Evolutionary conservation across 768 basidiomycete genomes (phyloP).

Genomic region (Nidula microcarpa): DNA sequence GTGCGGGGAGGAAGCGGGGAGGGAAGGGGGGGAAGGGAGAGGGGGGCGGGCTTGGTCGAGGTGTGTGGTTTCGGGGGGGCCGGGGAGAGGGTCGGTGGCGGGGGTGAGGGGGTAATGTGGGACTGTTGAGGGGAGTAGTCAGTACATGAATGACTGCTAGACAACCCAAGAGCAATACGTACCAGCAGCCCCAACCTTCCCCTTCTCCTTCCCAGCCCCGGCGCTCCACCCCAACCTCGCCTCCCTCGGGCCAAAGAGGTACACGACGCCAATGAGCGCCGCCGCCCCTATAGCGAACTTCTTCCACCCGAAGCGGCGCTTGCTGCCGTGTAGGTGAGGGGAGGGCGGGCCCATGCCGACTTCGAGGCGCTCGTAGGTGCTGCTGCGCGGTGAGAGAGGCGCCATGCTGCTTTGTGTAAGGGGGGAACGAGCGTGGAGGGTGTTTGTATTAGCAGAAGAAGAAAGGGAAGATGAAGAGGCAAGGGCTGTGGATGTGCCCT

Average conservation of each 20-base stretch:
- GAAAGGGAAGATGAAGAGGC: background rate
- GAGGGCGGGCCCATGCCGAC: constrained; percentile 53
- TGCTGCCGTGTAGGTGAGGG: background rate
- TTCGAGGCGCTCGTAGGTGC: constrained; percentile 59
- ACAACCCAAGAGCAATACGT: too few species aligned
- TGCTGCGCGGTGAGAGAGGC: constrained; percentile 30
- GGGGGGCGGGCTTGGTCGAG: constrained; percentile 6
- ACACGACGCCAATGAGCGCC: constrained; percentile 57
- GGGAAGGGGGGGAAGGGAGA: constrained; percentile 8
- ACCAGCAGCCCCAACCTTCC: constrained; percentile 12
- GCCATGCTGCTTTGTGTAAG: constrained; percentile 1
- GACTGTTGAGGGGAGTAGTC: too few species aligned
- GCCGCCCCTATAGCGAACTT: constrained; percentile 60
- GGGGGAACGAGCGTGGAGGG: background rate
- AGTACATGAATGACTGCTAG: too few species aligned
- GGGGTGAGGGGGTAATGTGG: too few species aligned
- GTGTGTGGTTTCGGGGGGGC: constrained; percentile 1
- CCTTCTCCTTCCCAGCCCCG: background rate
- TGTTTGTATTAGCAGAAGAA: background rate
- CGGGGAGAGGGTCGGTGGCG: background rate
- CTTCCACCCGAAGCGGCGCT: constrained; percentile 53
- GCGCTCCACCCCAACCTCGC: constrained; percentile 13
- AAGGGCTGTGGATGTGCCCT: background rate
- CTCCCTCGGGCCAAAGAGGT: constrained; percentile 56
- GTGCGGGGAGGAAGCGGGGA: constrained; percentile 9